These are phyloP conservation scores for Micractinium conductrix DNA, from an alignment of 139 green algal species.

Conservation along the genomic window DNA sequence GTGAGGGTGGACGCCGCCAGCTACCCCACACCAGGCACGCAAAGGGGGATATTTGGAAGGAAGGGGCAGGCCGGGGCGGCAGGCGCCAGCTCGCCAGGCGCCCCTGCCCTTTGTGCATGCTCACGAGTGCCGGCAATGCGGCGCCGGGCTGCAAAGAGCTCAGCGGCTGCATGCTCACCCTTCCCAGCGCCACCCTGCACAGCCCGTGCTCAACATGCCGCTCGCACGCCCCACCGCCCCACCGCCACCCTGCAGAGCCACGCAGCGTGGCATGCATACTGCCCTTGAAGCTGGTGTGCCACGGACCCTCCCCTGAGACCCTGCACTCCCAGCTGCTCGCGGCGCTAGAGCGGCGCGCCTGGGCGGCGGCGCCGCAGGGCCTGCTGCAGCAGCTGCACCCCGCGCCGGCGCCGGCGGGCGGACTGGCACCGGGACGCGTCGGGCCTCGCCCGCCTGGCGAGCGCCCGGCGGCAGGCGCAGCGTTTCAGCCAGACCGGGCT, in stretches of 20 bases:
- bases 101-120: too few species aligned
- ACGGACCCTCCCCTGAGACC: neutral
- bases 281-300: conserved; percentile 27
- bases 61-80: neutral
- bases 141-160: too few species aligned
- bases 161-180: neutral
- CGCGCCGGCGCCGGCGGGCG: neutral
- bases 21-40: conserved; percentile 20
- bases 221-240: too few species aligned
- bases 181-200: too few species aligned
- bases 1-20: conserved; percentile 35
- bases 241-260: neutral
- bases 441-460: neutral
- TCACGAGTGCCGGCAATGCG: too few species aligned
- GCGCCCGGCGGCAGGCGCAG: neutral
- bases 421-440: neutral
- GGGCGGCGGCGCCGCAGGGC: neutral
- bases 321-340: conserved; percentile 15
- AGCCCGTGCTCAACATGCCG: too few species aligned
- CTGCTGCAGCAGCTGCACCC: conserved; percentile 33
- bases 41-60: neutral
- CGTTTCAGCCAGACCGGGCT: neutral
- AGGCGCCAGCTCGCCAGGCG: too few species aligned
- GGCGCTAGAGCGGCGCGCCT: neutral
- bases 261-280: neutral